A percentile compares a stretch with the other conserved stretches of the same genome.
Evolutionary conservation across 306 rosid species (phyloP).

Genomic region (Psophocarpus tetragonolobus): DNA sequence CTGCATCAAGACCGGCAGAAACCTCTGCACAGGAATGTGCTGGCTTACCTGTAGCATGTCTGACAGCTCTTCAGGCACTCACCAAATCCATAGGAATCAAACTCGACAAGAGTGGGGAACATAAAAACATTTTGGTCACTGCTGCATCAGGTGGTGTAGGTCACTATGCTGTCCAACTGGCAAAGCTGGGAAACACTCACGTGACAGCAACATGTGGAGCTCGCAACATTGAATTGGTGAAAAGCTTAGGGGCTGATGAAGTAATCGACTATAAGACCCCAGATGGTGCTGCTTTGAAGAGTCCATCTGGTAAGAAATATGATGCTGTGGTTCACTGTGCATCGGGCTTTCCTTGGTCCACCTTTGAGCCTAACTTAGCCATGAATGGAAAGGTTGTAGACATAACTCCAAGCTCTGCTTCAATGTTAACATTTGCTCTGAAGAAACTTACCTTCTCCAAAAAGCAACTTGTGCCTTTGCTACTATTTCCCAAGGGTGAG

Average conservation of each 20-base stretch:
- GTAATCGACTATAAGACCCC: conserved; percentile 79
- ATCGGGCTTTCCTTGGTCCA: conserved; percentile 61
- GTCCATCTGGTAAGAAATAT: conserved; percentile 73
- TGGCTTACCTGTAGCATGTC: conserved; percentile 66
- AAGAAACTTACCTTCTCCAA: conserved; percentile 67
- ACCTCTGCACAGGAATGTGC: conserved; percentile 59
- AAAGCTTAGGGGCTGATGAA: conserved; percentile 78
- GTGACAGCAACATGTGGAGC: conserved; percentile 89
- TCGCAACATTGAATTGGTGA: conserved; percentile 66
- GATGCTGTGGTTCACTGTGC: conserved; percentile 72
- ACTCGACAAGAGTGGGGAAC: conserved; percentile 53
- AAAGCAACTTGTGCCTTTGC: conserved; percentile 65
- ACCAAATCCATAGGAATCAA: conserved; percentile 54
- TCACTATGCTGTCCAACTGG: conserved; percentile 76
- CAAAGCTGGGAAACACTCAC: conserved; percentile 79
- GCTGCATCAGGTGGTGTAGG: conserved; percentile 96
- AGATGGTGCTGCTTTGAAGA: conserved; percentile 64
- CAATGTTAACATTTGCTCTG: conserved; percentile 46
- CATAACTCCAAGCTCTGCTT: conserved; percentile 44
- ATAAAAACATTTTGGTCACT: conserved; percentile 62
- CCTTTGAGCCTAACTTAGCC: conserved; percentile 68
- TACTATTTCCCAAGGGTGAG: conserved; percentile 44
- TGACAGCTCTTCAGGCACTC: conserved; percentile 68
- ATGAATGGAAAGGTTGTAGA: conserved; percentile 67
- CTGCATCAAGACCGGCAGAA: conserved; percentile 55